These are phyloP conservation scores for Picea glauca DNA, from an alignment of 75 land plant species.

Conservation along the genomic window DNA sequence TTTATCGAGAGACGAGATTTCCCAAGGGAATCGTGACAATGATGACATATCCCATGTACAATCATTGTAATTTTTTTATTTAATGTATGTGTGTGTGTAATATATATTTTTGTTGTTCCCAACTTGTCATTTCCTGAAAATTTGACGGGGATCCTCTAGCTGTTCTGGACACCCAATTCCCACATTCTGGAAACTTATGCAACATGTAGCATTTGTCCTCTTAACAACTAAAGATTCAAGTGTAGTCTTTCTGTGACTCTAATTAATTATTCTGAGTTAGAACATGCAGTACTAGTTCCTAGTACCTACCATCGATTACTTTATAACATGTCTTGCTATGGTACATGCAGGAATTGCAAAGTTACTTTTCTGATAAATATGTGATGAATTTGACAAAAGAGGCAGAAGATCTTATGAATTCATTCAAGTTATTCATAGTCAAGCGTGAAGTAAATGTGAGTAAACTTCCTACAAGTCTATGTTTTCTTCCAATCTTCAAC, in stretches of 20 bases:
- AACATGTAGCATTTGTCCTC: too few species aligned
- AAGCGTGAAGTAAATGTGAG: slow-evolving; percentile 2
- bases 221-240: background rate
- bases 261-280: background rate
- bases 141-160: too few species aligned
- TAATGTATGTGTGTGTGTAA: too few species aligned
- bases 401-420: background rate
- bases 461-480: background rate
- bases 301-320: background rate
- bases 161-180: too few species aligned
- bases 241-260: background rate
- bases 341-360: background rate
- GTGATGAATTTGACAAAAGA: background rate
- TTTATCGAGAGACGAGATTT: too few species aligned
- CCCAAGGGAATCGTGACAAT: too few species aligned
- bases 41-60: too few species aligned
- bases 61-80: too few species aligned
- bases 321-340: background rate
- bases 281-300: background rate
- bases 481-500: background rate
- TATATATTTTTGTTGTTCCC: too few species aligned
- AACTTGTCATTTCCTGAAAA: too few species aligned
- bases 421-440: background rate
- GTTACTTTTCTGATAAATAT: background rate
- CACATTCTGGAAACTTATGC: too few species aligned